phyloP scores from a whole-genome alignment of 768 basidiomycete species.

The Pleurotus tuoliensis region DNA sequence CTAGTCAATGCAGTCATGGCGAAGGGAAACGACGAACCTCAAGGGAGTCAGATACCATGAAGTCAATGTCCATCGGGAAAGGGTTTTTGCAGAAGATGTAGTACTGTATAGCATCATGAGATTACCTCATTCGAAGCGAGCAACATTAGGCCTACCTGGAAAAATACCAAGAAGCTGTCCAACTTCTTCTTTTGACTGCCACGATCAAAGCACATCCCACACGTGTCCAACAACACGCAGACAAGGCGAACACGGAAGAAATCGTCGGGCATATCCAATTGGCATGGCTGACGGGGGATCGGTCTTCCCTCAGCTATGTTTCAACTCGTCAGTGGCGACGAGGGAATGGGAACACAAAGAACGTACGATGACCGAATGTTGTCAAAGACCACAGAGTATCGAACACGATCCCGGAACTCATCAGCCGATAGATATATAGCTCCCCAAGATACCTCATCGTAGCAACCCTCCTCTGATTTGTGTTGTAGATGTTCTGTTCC shows the following conservation, averaged over 20 bases:
- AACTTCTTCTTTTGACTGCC: slow-evolving; percentile 91
- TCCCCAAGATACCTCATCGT: slow-evolving; percentile 95
- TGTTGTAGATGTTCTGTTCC: slow-evolving; percentile 92
- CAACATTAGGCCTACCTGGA: slow-evolving; percentile 58
- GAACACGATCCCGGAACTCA: slow-evolving; percentile 87
- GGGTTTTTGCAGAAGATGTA: slow-evolving; percentile 88
- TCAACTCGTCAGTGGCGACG: slow-evolving; percentile 11
- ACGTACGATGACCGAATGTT: slow-evolving; percentile 94
- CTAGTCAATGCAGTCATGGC: slow-evolving; percentile 1
- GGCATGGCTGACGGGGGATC: slow-evolving; percentile 66
- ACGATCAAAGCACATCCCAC: slow-evolving; percentile 96
- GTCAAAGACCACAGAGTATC: slow-evolving; percentile 93
- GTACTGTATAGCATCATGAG: slow-evolving; percentile 37
- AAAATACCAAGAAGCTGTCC: slow-evolving; percentile 89
- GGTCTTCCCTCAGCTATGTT: slow-evolving; percentile 82
- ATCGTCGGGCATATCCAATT: slow-evolving; percentile 91
- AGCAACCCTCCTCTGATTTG: slow-evolving; percentile 90
- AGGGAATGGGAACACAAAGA: neutral
- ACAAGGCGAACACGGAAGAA: slow-evolving; percentile 92
- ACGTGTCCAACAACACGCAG: slow-evolving; percentile 90
- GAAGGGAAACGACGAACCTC: slow-evolving; percentile 50
- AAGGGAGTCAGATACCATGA: slow-evolving; percentile 92
- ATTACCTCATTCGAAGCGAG: no score
- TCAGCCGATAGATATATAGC: slow-evolving; percentile 91
- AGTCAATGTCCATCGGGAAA: slow-evolving; percentile 97